Evolutionary conservation across 371 early-diverging fungal genomes (phyloP).

Genomic region (Mucor mucedo): DNA sequence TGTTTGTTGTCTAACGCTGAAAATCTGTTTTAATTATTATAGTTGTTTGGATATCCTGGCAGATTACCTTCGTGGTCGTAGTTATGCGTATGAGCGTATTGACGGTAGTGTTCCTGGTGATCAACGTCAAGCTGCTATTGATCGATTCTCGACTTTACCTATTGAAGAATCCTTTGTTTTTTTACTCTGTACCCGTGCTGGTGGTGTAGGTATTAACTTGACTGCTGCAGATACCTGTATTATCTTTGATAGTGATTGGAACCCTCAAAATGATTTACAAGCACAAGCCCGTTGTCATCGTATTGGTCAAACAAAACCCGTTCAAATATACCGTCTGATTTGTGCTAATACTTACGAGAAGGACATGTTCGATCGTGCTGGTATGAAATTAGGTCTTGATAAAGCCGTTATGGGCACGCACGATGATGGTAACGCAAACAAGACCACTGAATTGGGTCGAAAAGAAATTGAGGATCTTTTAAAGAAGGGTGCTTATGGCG

Average conservation of each 20-base stretch:
- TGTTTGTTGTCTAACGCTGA: neutral
- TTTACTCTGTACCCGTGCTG: conserved; percentile 85
- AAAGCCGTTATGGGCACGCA: conserved; percentile 71
- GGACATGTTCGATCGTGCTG: conserved; percentile 95
- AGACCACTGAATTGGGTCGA: conserved; percentile 56
- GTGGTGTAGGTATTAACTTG: conserved; percentile 94
- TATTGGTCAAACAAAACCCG: conserved; percentile 93
- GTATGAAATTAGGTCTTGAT: conserved; percentile 91
- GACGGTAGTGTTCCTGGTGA: conserved; percentile 91
- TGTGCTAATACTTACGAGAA: conserved; percentile 93
- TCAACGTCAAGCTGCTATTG: conserved; percentile 90
- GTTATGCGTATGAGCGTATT: conserved; percentile 84
- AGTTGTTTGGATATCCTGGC: conserved; percentile 58
- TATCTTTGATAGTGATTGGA: conserved; percentile 96
- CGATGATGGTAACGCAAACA: conserved; percentile 17
- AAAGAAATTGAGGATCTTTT: conserved; percentile 86
- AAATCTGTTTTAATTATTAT: neutral
- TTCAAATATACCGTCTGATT: conserved; percentile 84
- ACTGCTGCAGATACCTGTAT: conserved; percentile 93
- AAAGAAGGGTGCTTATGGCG: conserved; percentile 91
- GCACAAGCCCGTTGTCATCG: conserved; percentile 93
- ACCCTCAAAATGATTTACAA: conserved; percentile 96
- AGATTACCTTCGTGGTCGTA: conserved; percentile 80
- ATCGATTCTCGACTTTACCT: conserved; percentile 82
- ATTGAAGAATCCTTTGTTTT: conserved; percentile 82